phyloP scores from a whole-genome alignment of 768 basidiomycete species.

The Hemileccinum rubropunctum region DNA sequence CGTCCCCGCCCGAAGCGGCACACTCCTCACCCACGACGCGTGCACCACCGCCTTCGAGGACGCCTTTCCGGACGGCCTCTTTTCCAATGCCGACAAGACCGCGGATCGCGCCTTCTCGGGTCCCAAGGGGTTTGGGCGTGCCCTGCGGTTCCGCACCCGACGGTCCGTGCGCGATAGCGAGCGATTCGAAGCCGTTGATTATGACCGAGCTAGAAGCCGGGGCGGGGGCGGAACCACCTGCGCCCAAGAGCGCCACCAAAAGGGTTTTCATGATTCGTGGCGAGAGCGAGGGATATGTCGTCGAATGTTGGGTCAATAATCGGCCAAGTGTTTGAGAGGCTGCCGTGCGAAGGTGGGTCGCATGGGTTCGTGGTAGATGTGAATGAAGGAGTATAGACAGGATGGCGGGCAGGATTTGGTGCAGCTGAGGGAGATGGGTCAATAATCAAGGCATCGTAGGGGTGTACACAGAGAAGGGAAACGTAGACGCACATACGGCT shows the following conservation, averaged over 20 bases:
- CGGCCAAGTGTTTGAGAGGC: conserved; percentile 85
- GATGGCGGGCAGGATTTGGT: conserved; percentile 92
- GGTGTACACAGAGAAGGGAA: not conserved
- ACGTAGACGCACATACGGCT: conserved; percentile 81
- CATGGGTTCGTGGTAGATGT: conserved; percentile 68
- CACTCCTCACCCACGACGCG: conserved; percentile 71
- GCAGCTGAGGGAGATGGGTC: conserved; percentile 54
- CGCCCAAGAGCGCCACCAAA: conserved; percentile 70
- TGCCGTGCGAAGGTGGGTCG: conserved; percentile 68
- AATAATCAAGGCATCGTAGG: not conserved
- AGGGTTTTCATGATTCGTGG: conserved; percentile 94
- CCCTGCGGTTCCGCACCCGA: conserved; percentile 41
- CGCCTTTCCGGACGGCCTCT: conserved; percentile 78
- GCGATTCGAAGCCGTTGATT: conserved; percentile 29
- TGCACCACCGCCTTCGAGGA: conserved; percentile 79
- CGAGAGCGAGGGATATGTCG: conserved; percentile 85
- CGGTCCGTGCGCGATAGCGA: conserved; percentile 17
- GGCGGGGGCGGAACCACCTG: conserved; percentile 9
- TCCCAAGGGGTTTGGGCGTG: conserved; percentile 65
- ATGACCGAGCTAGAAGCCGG: conserved; percentile 11
- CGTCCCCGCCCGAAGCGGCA: conserved; percentile 24
- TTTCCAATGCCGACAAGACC: conserved; percentile 84
- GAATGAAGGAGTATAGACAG: conserved; percentile 90
- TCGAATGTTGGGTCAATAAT: conserved; percentile 76
- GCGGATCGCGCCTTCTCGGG: conserved; percentile 86